phyloP scores from a whole-genome alignment of 495 filamentous ascomycete species.

The Hypoxylon subgilvum region DNA sequence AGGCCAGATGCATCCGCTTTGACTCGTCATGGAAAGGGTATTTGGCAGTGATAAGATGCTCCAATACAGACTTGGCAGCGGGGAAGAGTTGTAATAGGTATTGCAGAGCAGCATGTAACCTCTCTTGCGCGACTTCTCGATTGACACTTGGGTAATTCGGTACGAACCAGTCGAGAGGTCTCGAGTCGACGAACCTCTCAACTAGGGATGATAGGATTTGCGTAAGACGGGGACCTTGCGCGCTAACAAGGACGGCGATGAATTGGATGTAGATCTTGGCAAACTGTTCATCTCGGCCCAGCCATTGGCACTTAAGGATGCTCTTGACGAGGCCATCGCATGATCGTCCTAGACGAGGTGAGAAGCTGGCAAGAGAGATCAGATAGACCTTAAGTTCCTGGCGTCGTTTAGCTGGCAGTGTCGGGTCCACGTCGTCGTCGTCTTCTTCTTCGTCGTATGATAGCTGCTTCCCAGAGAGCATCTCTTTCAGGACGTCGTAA shows the following conservation, averaged over 20 bases:
- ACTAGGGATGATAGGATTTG: constrained; percentile 79
- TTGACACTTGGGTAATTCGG: constrained; percentile 65
- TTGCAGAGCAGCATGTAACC: constrained; percentile 75
- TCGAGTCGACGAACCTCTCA: constrained; percentile 66
- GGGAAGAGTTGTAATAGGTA: constrained; percentile 80
- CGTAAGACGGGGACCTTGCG: constrained; percentile 64
- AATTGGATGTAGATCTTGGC: constrained; percentile 80
- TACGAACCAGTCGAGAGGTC: constrained; percentile 59
- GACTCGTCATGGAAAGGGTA: constrained; percentile 79
- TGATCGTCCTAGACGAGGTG: constrained; percentile 68
- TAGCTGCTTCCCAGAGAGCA: constrained; percentile 43
- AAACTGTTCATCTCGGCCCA: constrained; percentile 81
- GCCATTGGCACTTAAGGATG: constrained; percentile 78
- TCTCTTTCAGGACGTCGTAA: constrained; percentile 75
- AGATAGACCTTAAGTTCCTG: constrained; percentile 72
- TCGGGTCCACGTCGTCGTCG: constrained; percentile 43
- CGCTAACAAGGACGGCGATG: constrained; percentile 77
- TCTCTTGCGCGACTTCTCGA: constrained; percentile 64
- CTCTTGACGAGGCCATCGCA: constrained; percentile 77
- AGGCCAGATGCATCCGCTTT: constrained; percentile 73
- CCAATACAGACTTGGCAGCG: constrained; percentile 69
- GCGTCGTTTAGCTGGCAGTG: constrained; percentile 52
- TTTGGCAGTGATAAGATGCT: constrained; percentile 64
- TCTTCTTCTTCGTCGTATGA: constrained; percentile 45
- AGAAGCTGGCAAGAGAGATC: constrained; percentile 75